A percentile compares a stretch with the other conserved stretches of the same genome.
Evolutionary conservation across 306 rosid genomes (phyloP).

Genomic region (Corylus americana): DNA sequence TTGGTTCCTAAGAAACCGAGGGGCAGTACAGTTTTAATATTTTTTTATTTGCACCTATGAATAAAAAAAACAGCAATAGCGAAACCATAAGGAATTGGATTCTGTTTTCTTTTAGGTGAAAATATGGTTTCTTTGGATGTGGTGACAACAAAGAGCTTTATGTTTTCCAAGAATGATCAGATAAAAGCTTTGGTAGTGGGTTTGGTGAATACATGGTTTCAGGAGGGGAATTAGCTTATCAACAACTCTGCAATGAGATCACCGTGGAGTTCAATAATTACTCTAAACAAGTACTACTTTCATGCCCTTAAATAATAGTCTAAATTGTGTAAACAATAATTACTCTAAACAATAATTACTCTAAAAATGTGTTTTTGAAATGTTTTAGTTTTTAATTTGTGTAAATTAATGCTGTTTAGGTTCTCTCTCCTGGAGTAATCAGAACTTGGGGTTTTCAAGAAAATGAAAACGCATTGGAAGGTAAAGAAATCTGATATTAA

Average conservation of each 20-base stretch:
- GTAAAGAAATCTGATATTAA: neutral
- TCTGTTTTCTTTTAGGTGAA: no score
- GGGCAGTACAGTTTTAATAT: no score
- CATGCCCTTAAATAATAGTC: neutral
- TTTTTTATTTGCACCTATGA: no score
- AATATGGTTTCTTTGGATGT: no score
- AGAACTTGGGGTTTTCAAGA: neutral
- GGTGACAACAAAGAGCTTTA: no score
- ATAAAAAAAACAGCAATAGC: no score
- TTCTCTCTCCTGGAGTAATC: constrained; percentile 25
- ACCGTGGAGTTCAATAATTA: constrained; percentile 79
- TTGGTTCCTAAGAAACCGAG: no score
- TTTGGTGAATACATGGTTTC: constrained; percentile 65
- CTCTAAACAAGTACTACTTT: constrained; percentile 56
- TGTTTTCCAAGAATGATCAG: no score
- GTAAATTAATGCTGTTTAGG: constrained; percentile 48
- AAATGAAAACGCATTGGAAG: neutral
- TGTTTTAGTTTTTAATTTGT: constrained; percentile 29
- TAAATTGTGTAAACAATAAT: no score
- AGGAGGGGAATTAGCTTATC: constrained; percentile 69
- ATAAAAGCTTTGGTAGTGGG: constrained; percentile 49
- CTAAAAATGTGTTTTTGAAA: neutral
- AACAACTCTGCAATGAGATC: constrained; percentile 76
- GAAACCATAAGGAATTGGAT: no score
- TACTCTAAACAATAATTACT: no score